Evolutionary conservation across 345 rosid genomes (phyloP), one percentile per base, ranked within the genome.

Genomic region (Microcos paniculata): DNA sequence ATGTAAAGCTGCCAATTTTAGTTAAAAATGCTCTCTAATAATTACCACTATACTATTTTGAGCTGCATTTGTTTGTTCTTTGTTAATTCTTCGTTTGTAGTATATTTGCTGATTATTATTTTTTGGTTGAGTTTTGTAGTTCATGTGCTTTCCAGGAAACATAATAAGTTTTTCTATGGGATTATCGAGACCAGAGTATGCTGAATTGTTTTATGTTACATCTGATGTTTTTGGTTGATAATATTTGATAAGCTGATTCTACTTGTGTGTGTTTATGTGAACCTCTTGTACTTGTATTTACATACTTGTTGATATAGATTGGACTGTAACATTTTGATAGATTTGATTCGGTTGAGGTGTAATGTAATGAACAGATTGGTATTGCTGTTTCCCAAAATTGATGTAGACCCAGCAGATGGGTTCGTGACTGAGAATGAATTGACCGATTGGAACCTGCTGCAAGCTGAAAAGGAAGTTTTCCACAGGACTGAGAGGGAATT

Each of bases 301-400:
- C 24, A 9, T 72, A 26, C 63, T 46, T 57, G 74, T 10, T 2
- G 10, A 49, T 45, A 42, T 3, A n/a, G 21, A 18, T 71, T 26
- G 30, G 30, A 9, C 11, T 7, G 21, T 31, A 46, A 46, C 14
- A 12, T 70, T 62, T 74, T 28, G 49, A 21, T 61, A 2, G 15
- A 61, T 31, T 38, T 57, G 68, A 66, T 61, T 19, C 43, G 53
- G 35, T 49, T 31, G 62, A 55, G 40, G 48, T 6, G 74, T 12
- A 46, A 38, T 75, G 40, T 52, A 62, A 42, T 75, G 80, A 24
- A 8, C 67, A 91, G 97, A 90, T 49, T 96, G 87, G 70, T 96
- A 26, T 58, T 87, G 84, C 80, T 93, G 78, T 96, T 92, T 80
- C 99, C 98, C 1, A 92, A 89, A 91, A 90, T 96, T 72, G 99